Evolutionary conservation across 306 rosid species (phyloP).

Genomic region (Citrullus colocynthis): DNA sequence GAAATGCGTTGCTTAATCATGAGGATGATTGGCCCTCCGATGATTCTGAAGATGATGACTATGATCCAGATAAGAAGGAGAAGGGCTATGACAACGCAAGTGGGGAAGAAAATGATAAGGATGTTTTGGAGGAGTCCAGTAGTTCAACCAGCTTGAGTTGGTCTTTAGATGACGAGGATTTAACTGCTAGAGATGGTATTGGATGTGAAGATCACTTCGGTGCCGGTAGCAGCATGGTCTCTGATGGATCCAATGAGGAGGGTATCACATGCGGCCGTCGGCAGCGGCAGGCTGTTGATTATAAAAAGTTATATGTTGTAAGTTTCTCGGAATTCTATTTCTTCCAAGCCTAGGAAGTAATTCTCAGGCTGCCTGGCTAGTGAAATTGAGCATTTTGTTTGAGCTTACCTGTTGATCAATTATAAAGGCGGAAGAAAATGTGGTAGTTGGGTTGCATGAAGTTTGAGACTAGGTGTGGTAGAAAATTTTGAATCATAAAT

Average conservation of each 20-base stretch:
- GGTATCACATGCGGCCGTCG: constrained; percentile 49
- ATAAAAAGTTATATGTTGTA: constrained; percentile 59
- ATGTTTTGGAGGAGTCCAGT: constrained; percentile 29
- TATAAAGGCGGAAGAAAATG: not conserved
- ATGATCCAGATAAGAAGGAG: constrained; percentile 63
- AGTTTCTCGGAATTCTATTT: constrained; percentile 22
- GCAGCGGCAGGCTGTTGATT: constrained; percentile 63
- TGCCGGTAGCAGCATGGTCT: constrained; percentile 29
- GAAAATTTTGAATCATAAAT: not conserved
- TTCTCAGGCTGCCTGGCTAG: not conserved
- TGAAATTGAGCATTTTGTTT: not conserved
- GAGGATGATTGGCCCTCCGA: constrained; percentile 88
- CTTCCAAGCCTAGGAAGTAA: not conserved
- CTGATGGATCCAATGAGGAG: constrained; percentile 49
- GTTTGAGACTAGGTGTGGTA: not conserved
- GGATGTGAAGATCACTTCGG: constrained; percentile 25
- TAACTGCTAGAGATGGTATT: constrained; percentile 17
- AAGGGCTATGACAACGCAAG: constrained; percentile 24
- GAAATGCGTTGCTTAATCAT: constrained; percentile 33
- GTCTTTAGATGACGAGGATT: constrained; percentile 32
- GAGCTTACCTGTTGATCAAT: not conserved
- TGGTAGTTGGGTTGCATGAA: not conserved
- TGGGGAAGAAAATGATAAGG: constrained; percentile 28
- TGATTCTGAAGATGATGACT: constrained; percentile 86
- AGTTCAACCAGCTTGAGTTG: constrained; percentile 38